A percentile compares a stretch with the other conserved stretches of the same genome.
Evolutionary conservation across 495 filamentous ascomycete genomes (phyloP).

Genomic region (Wilcoxina mikolae): DNA sequence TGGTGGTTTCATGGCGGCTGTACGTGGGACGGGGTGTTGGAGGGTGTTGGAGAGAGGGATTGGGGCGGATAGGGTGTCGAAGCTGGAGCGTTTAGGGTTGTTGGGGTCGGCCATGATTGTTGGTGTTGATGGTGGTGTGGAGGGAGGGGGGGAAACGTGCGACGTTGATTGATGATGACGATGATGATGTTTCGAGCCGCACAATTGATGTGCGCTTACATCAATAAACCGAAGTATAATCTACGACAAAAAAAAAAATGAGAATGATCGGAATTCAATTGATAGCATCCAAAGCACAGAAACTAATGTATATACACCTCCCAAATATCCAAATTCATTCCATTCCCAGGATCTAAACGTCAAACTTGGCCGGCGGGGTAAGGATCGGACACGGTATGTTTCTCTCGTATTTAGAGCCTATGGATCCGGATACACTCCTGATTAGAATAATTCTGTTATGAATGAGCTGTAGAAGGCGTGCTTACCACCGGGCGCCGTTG

Average conservation of each 20-base stretch:
- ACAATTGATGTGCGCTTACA: neutral
- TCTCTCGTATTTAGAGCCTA: constrained; percentile 91
- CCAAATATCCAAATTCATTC: neutral
- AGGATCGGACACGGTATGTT: constrained; percentile 69
- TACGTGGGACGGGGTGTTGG: no score
- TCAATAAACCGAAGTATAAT: neutral
- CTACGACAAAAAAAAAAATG: neutral
- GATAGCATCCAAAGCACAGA: no score
- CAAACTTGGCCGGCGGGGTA: constrained; percentile 32
- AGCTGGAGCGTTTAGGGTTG: no score
- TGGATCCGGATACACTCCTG: constrained; percentile 6
- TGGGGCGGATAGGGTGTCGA: no score
- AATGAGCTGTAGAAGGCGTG: constrained; percentile 3
- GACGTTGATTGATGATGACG: neutral
- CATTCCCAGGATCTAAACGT: neutral
- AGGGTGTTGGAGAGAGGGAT: no score
- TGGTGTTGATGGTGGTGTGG: neutral
- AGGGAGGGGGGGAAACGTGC: neutral
- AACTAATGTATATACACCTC: neutral
- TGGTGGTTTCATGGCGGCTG: neutral
- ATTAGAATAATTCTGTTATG: no score
- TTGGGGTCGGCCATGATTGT: neutral
- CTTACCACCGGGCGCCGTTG: constrained; percentile 87
- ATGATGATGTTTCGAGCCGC: neutral
- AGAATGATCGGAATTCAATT: neutral